Evolutionary conservation across 2,329 filamentous ascomycete genomes (phyloP).

Genomic region (Fusarium marasasianum): DNA sequence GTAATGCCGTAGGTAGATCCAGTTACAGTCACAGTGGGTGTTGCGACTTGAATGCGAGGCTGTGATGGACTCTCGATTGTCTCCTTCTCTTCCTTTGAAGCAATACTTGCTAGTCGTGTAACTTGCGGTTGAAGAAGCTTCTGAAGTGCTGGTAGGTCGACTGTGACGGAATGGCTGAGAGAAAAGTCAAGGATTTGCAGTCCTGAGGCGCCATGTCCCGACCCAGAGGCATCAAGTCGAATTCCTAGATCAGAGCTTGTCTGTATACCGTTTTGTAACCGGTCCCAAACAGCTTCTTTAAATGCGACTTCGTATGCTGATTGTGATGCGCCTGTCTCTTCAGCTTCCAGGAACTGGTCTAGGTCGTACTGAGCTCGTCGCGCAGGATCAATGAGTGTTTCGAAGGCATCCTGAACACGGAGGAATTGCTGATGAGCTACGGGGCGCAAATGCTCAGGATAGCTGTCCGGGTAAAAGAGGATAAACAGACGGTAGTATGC

Average conservation of each 20-base stretch:
- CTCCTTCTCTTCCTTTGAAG: slow-evolving; percentile 24
- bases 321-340: slow-evolving; percentile 31
- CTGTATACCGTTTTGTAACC: slow-evolving; percentile 35
- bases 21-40: slow-evolving; percentile 51
- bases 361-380: slow-evolving; percentile 55
- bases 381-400: slow-evolving; percentile 57
- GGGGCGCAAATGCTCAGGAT: slow-evolving; percentile 51
- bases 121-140: slow-evolving; percentile 41
- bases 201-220: slow-evolving; percentile 1
- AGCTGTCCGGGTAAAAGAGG: slow-evolving; percentile 55
- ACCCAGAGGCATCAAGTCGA: slow-evolving; percentile 47
- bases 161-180: slow-evolving; percentile 51
- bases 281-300: slow-evolving; percentile 31
- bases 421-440: slow-evolving; percentile 54
- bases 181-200: slow-evolving; percentile 51
- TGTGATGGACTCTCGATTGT: slow-evolving; percentile 5
- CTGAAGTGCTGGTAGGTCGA: slow-evolving; percentile 48
- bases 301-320: slow-evolving; percentile 32
- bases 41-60: slow-evolving; percentile 31
- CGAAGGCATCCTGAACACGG: slow-evolving; percentile 56
- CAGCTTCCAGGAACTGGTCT: slow-evolving; percentile 33
- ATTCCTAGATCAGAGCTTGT: slow-evolving; percentile 52
- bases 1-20: slow-evolving; percentile 53
- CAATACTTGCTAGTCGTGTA: slow-evolving; percentile 35
- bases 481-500: slow-evolving; percentile 58